Conservation (phyloP, 371 early-diverging fungal genomes). For the Rhizopus microsporus region DNA sequence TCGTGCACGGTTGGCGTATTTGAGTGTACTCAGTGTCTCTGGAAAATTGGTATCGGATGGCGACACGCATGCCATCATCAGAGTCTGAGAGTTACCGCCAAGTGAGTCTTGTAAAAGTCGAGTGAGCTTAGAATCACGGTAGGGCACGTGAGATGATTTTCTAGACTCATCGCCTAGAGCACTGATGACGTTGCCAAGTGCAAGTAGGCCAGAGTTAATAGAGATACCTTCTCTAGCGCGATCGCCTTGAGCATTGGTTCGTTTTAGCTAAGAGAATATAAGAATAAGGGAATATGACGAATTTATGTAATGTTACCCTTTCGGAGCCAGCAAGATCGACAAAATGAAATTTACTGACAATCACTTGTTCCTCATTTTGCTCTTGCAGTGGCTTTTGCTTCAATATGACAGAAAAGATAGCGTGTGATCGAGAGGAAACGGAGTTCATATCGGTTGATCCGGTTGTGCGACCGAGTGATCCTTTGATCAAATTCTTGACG, state of each 20-base stretch:
- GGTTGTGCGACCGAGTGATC: constrained; percentile 88
- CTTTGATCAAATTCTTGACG: constrained; percentile 71
- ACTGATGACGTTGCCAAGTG: constrained; percentile 98
- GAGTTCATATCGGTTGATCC: constrained; percentile 98
- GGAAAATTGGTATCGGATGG: constrained; percentile 76
- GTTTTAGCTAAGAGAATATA: constrained; percentile 34
- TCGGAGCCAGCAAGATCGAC: constrained; percentile 94
- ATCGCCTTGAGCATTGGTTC: constrained; percentile 73
- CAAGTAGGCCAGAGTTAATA: constrained; percentile 96
- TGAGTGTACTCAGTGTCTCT: constrained; percentile 91
- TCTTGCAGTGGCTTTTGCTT: constrained; percentile 42
- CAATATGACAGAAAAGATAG: constrained; percentile 92
- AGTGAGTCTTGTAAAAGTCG: constrained; percentile 93
- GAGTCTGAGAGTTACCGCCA: constrained; percentile 88
- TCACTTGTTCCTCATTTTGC: constrained; percentile 12
- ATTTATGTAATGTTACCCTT: constrained; percentile 29
- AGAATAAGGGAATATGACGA: background rate
- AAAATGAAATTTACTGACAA: constrained; percentile 88
- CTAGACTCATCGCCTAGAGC: constrained; percentile 89
- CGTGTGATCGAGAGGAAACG: constrained; percentile 96
- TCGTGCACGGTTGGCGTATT: constrained; percentile 87
- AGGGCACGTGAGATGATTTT: constrained; percentile 80
- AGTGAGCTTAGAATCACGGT: constrained; percentile 91
- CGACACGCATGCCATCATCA: constrained; percentile 93
- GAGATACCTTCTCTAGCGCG: constrained; percentile 96